These are phyloP conservation scores for Penicillium crystallinum DNA, from an alignment of 495 filamentous ascomycete genomes.

Conservation along the genomic window DNA sequence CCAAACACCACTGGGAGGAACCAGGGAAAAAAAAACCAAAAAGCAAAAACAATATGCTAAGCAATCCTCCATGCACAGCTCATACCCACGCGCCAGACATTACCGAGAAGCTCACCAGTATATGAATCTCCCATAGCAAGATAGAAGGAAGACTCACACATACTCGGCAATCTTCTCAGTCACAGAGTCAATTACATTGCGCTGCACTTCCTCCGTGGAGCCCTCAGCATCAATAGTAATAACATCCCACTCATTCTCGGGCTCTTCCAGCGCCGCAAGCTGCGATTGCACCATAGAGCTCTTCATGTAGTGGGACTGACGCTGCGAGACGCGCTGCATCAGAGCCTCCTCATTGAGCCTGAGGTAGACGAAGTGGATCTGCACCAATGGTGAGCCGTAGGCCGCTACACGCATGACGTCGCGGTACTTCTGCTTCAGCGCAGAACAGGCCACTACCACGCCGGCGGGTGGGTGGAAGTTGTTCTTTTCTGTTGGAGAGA, in stretches of 20 bases:
- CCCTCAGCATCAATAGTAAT: conserved; percentile 74
- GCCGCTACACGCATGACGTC: conserved; percentile 91
- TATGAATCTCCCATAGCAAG: neutral
- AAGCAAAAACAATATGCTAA: conserved; percentile 9
- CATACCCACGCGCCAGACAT: neutral
- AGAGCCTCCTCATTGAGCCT: conserved; percentile 69
- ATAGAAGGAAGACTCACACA: conserved; percentile 10
- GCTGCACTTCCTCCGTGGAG: conserved; percentile 59
- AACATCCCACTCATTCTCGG: conserved; percentile 76
- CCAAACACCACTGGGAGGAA: conserved; percentile 3
- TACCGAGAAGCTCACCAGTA: neutral
- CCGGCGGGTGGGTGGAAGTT: conserved; percentile 53
- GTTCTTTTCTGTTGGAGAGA: conserved; percentile 48
- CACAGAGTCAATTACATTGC: conserved; percentile 55
- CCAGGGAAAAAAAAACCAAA: conserved; percentile 5
- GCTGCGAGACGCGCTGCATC: conserved; percentile 63
- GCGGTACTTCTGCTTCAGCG: conserved; percentile 94
- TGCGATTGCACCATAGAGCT: conserved; percentile 95
- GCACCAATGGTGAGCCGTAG: conserved; percentile 68
- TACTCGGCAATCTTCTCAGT: conserved; percentile 31
- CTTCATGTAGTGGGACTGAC: conserved; percentile 94
- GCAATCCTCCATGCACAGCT: conserved; percentile 9
- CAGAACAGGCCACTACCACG: conserved; percentile 93
- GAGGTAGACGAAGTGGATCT: conserved; percentile 91
- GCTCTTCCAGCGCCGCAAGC: conserved; percentile 78